Conservation (phyloP, 1,139 yeast genomes). For the Yamadazyma atlantica region DNA sequence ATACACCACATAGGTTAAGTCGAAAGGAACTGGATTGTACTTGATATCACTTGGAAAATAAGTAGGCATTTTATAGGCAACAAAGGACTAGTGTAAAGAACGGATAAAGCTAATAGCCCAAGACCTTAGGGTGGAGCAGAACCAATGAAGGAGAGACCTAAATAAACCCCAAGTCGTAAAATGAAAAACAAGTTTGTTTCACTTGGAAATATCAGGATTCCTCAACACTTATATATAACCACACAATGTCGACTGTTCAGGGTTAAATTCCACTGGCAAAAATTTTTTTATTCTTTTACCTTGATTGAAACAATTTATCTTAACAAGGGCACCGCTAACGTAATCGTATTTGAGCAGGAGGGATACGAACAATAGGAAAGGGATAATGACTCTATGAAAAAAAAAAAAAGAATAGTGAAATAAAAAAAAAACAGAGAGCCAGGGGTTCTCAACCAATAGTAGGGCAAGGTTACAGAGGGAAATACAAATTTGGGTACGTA, state of each 20-base stretch:
- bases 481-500: no score
- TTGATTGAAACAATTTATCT: not conserved
- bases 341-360: not conserved
- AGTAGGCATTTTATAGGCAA: conserved; percentile 18
- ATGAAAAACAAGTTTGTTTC: not conserved
- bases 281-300: no score
- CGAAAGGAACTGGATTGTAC: conserved; percentile 51
- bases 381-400: not conserved
- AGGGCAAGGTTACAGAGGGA: no score
- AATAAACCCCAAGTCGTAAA: not conserved
- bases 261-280: not conserved
- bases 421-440: conserved; percentile 2
- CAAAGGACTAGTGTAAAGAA: not conserved
- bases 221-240: not conserved
- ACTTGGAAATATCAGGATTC: not conserved
- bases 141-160: not conserved
- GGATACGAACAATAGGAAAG: not conserved
- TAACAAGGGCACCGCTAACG: not conserved
- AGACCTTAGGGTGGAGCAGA: not conserved
- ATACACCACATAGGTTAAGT: conserved; percentile 77
- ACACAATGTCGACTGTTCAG: not conserved
- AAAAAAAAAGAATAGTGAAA: not conserved
- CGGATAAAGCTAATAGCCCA: not conserved
- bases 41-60: conserved; percentile 20
- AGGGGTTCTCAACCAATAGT: not conserved